These are phyloP conservation scores for Arctostaphylos glauca DNA, from an alignment of 148 eudicot species.

Conservation along the genomic window DNA sequence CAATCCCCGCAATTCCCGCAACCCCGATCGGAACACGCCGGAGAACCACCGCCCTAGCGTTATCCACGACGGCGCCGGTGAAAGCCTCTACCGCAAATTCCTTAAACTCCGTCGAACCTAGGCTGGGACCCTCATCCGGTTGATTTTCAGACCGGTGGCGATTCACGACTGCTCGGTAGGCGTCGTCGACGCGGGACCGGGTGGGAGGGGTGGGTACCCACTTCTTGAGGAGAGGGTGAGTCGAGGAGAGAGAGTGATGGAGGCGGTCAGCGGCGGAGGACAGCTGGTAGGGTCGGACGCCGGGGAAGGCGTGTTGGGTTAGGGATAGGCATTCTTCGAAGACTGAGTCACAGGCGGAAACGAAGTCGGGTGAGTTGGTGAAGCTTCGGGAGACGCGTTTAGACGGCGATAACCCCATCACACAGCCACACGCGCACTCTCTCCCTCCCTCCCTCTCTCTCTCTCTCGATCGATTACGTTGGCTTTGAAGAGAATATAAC, in stretches of 20 bases:
- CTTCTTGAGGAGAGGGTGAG: constrained; percentile 41
- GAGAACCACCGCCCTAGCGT: constrained; percentile 38
- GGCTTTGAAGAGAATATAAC: not conserved
- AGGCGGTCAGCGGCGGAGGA: constrained; percentile 47
- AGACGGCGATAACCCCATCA: constrained; percentile 69
- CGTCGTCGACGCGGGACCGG: constrained; percentile 49
- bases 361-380: constrained; percentile 47
- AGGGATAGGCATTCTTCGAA: constrained; percentile 45
- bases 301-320: constrained; percentile 56
- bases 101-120: constrained; percentile 42
- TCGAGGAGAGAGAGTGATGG: constrained; percentile 51
- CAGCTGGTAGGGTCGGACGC: constrained; percentile 81
- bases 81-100: constrained; percentile 55
- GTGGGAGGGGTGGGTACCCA: constrained; percentile 70
- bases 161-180: constrained; percentile 26
- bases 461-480: not conserved
- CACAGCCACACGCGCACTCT: too few species aligned
- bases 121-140: not conserved
- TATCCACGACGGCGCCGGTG: constrained; percentile 41
- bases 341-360: constrained; percentile 52
- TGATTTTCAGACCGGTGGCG: not conserved
- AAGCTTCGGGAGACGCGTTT: constrained; percentile 45
- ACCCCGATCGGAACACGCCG: constrained; percentile 50
- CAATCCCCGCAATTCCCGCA: constrained; percentile 73
- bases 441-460: not conserved